Percentiles rank a stretch among this genome's conserved stretches.
Evolutionary conservation across 495 filamentous ascomycete species (phyloP).

Genomic region (Penicillium flavigenum): DNA sequence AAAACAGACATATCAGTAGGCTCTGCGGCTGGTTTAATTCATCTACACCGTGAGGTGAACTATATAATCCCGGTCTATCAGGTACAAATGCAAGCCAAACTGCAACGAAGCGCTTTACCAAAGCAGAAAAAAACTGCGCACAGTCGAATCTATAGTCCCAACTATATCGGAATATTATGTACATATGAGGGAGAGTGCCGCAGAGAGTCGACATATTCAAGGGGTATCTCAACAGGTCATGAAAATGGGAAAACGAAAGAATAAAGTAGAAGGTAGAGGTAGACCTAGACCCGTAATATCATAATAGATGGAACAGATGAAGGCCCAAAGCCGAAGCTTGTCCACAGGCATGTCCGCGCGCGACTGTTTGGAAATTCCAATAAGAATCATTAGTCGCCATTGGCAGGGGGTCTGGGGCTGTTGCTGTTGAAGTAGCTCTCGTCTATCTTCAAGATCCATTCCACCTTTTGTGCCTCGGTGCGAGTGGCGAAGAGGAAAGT

Average conservation of each 20-base stretch:
- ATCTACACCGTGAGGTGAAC: not conserved
- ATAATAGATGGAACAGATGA: conserved; percentile 23
- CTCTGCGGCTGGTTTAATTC: not conserved
- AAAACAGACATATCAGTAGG: conserved; percentile 1
- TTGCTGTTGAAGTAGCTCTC: conserved; percentile 54
- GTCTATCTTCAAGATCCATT: conserved; percentile 87
- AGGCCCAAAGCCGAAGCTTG: conserved; percentile 7
- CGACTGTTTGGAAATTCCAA: not conserved
- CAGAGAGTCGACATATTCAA: conserved; percentile 41
- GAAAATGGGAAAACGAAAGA: conserved; percentile 21
- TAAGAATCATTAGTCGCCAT: conserved; percentile 18
- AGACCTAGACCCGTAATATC: conserved; percentile 23
- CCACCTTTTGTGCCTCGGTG: conserved; percentile 83
- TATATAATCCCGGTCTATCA: not conserved
- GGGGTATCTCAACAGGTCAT: conserved; percentile 37
- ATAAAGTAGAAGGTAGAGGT: conserved; percentile 18
- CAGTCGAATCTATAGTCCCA: conserved; percentile 33
- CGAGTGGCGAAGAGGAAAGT: conserved; percentile 91
- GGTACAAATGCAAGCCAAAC: not conserved
- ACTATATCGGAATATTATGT: conserved; percentile 45
- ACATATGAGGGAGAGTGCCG: conserved; percentile 37
- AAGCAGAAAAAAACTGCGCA: conserved; percentile 14
- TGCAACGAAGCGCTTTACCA: not conserved
- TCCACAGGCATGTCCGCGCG: not conserved
- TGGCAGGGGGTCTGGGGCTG: conserved; percentile 30